phyloP scores from a whole-genome alignment of 164 flowering plant genomes.

The Paratinospora sagittata region DNA sequence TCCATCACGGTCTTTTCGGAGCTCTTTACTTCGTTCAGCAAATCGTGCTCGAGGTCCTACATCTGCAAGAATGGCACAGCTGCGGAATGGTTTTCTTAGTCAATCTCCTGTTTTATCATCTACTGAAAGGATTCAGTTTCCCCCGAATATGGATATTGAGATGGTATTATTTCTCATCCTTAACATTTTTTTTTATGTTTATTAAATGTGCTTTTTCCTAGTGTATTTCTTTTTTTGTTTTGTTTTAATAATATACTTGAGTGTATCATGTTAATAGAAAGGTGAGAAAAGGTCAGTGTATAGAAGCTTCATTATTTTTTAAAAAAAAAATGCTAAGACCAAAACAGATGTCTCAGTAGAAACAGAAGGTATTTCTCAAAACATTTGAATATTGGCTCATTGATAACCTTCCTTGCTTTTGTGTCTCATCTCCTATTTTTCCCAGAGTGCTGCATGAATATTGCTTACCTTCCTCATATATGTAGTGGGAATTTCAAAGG shows the following conservation, averaged over 20 bases:
- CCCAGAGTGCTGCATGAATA: too few relatives aligned
- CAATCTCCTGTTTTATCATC: constrained; percentile 32
- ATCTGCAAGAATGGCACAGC: constrained; percentile 40
- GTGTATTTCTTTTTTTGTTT: neutral
- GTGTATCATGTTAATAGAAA: neutral
- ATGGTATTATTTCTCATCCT: constrained; percentile 39
- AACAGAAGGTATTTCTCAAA: too few relatives aligned
- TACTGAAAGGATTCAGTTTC: constrained; percentile 36
- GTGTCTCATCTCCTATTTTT: too few relatives aligned
- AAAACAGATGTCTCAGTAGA: neutral
- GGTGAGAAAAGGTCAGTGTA: neutral
- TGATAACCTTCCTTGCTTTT: too few relatives aligned
- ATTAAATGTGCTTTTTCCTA: neutral
- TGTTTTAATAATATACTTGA: neutral
- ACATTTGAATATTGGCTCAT: too few relatives aligned
- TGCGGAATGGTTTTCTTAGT: constrained; percentile 33
- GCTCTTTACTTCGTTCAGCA: constrained; percentile 37
- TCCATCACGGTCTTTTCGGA: constrained; percentile 28
- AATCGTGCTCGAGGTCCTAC: constrained; percentile 32
- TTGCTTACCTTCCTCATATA: too few relatives aligned
- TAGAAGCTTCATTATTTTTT: neutral
- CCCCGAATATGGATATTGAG: constrained; percentile 57
- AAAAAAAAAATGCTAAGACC: neutral
- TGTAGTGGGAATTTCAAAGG: too few relatives aligned
- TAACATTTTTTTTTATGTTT: constrained; percentile 9